These are phyloP conservation scores for Pseudevernia furfuracea DNA, from an alignment of 495 filamentous ascomycete genomes.

Conservation along the genomic window DNA sequence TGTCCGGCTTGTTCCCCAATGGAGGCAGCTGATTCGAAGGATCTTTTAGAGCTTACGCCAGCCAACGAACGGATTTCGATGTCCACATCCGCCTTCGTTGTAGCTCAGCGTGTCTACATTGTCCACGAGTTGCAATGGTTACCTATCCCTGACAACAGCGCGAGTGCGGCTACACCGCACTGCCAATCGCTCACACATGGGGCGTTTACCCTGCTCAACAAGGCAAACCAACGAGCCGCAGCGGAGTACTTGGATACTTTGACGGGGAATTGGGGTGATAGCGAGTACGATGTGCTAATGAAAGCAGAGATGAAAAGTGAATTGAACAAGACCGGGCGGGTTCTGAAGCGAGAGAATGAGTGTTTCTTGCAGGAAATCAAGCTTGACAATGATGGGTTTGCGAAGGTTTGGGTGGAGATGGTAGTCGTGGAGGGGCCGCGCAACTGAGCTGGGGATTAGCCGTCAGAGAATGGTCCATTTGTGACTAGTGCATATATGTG, in stretches of 20 bases:
- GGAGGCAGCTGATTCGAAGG: not conserved
- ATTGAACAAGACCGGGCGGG: not conserved
- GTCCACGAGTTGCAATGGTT: conserved; percentile 6
- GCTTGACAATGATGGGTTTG: not conserved
- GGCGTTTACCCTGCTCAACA: not conserved
- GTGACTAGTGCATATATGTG: not conserved
- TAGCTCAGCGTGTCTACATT: conserved; percentile 5
- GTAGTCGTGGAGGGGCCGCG: not conserved
- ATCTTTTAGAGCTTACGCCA: not conserved
- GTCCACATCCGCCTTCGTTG: conserved; percentile 5
- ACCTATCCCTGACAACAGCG: not conserved
- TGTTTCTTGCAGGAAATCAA: not conserved
- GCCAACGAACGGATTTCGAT: not conserved
- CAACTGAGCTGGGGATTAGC: too few species aligned
- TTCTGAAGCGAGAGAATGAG: not conserved
- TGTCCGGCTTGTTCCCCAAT: too few species aligned
- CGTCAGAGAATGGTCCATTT: too few species aligned
- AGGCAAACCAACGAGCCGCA: conserved; percentile 9
- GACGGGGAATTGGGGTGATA: not conserved
- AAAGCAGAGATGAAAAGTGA: conserved; percentile 1
- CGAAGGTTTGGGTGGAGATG: conserved; percentile 13
- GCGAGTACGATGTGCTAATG: not conserved
- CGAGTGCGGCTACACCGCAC: not conserved
- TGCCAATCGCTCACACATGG: not conserved
- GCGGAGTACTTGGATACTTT: conserved; percentile 9